Base-by-base conservation (phyloP, 1,284 basidiomycete genomes). In the Veloboletus limbatus region DNA sequence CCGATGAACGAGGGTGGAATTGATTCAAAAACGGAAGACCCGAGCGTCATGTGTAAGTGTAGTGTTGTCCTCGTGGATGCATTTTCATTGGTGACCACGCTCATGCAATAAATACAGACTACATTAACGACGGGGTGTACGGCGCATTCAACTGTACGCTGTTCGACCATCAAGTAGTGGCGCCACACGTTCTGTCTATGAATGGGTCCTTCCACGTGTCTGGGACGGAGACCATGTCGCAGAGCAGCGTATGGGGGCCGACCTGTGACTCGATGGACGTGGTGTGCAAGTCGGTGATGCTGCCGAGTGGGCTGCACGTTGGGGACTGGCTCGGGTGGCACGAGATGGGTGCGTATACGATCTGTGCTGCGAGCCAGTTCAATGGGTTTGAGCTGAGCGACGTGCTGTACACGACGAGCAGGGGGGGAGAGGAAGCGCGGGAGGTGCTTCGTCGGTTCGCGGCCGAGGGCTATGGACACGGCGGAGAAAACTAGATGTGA, bases 81-180 rank as follows among this genome's bases (percentile, higher is more conserved):
- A 20, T 18, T 21, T 42, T 50, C 32, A 28, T 44, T 53, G 48
- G 42, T 20, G 6, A 18, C 8, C 24, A 11, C 10, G 42, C 45
- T 49, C 42, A 36, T 45, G 57, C 22, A 53, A 46, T 51, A 48
- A 45, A 51, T 34, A 33, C 63, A 93, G 91, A 96, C 74, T 97
- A 97, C 75, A 92, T 97, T 79, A 97, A 95, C 71, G 95, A 97
- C 68, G 95, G 94, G 36, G 92, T 97, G 32, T 99, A 99, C 69
- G 95, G 96, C 44, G 90, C 96, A 17, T 98, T 99, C 81, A 98
- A 99, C 79, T 94, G 92, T 69, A 90, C 92, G 69, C 75, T 96
- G 63, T 96, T 95, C 68, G 92, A 96, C 70, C 93, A 95, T 70
- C 90, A 93, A 64, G 79, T 84, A 50, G 87, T 91, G 16, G 79